Evolutionary conservation across 257 asterid genomes (phyloP).

Genomic region (Nicotiana obtusifolia): DNA sequence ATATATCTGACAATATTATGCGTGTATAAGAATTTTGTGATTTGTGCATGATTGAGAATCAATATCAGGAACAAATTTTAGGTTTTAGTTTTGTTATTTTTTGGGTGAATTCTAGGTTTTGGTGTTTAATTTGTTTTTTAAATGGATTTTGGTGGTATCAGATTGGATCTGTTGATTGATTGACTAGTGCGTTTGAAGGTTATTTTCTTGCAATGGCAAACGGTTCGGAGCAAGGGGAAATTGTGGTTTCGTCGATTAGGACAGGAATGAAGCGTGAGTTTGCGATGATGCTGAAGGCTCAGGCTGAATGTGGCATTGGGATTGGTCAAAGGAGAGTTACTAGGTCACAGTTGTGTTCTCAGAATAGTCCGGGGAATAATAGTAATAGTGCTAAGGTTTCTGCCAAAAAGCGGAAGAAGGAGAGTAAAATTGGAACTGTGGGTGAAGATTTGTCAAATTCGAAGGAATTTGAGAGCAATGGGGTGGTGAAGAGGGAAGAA

Average conservation of each 20-base stretch:
- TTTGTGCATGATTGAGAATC: no score
- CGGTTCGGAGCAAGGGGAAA: constrained; percentile 44
- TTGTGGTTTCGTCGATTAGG: constrained; percentile 55
- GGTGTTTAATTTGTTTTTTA: not conserved
- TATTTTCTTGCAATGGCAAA: constrained; percentile 22
- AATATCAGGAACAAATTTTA: no score
- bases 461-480: constrained; percentile 12
- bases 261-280: constrained; percentile 87
- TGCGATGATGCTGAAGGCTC: constrained; percentile 68
- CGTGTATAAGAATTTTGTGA: no score
- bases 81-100: not conserved
- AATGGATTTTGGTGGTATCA: not conserved
- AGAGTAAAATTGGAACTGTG: not conserved
- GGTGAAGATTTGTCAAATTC: constrained; percentile 25
- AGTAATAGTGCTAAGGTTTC: constrained; percentile 9
- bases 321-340: constrained; percentile 59
- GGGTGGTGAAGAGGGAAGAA: constrained; percentile 5
- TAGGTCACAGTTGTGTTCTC: constrained; percentile 36
- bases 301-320: constrained; percentile 39
- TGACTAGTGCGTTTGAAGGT: not conserved
- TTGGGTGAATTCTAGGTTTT: not conserved
- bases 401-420: constrained; percentile 34
- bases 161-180: not conserved
- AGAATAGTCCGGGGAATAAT: constrained; percentile 17
- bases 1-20: no score